Evolutionary conservation across 495 filamentous ascomycete species (phyloP), one percentile per base, ranked within the genome.

Genomic region (Penicillium flavigenum): DNA sequence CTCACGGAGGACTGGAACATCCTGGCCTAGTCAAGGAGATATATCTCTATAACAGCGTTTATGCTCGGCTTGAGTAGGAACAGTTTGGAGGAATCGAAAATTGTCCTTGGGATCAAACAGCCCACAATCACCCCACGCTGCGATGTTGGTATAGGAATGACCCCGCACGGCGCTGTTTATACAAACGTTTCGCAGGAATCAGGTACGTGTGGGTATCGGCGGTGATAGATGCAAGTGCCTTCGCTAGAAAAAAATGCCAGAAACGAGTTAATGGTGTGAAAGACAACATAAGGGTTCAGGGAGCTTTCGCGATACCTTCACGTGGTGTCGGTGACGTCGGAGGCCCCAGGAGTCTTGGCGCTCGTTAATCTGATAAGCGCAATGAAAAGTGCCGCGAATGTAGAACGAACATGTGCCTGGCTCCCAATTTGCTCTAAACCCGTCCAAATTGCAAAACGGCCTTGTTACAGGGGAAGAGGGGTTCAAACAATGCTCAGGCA

Each of bases 1-100:
- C 72, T 62, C 69, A 76, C 74, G 49, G 66, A 63, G 38, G 72
- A 76, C 36, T 75, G 68, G 54, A 77, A 77, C 75, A 77, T 77
- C 31, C 19, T 69, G 63, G 44, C 20, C 31, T 26, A 46, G 20
- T 19, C n/a, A 41, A 19, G 8, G 31, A 3, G 8, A 31, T 43
- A 11, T n/a, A 1, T 17, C 27, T 53, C 26, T 22, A 6, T 10
- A 46, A 14, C 16, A 27, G 17, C 1, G n/a, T 29, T 8, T 39
- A 24, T 26, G 9, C 4, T 27, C 29, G 34, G 3, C 6, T 42
- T 51, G 22, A 29, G 14, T 17, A 51, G 49, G 11, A 36, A 20
- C 54, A 31, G 22, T 14, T 41, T 16, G 12, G n/a, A 24, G 26
- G 46, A 31, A 47, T 38, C 22, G 7, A 20, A 39, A 17, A 47